These are phyloP conservation scores for Diutina siamensis DNA, from an alignment of 1,139 yeast genomes.

Conservation along the genomic window DNA sequence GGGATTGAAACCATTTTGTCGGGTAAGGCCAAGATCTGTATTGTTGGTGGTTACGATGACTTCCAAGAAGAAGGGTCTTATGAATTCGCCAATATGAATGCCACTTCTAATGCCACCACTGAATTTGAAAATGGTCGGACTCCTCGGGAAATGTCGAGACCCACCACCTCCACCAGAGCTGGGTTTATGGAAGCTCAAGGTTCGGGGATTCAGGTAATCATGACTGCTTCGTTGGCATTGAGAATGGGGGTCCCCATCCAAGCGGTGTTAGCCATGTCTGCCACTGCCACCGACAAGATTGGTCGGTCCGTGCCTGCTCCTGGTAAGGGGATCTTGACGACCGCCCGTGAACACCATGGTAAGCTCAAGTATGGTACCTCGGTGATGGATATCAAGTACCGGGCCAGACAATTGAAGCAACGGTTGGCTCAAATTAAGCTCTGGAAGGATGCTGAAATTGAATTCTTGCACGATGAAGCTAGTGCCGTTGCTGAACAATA, in stretches of 20 bases:
- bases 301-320: slow-evolving; percentile 99
- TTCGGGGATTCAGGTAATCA: slow-evolving; percentile 93
- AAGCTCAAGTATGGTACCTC: slow-evolving; percentile 72
- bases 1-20: slow-evolving; percentile 89
- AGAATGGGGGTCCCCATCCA: slow-evolving; percentile 99
- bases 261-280: slow-evolving; percentile 87
- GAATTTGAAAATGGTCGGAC: slow-evolving; percentile 96
- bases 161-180: slow-evolving; percentile 87
- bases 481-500: slow-evolving; percentile 48
- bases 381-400: slow-evolving; percentile 80
- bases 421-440: slow-evolving; percentile 69
- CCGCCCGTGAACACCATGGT: slow-evolving; percentile 91
- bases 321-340: slow-evolving; percentile 97
- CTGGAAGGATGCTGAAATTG: slow-evolving; percentile 80
- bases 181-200: slow-evolving; percentile 99
- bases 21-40: slow-evolving; percentile 90
- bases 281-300: slow-evolving; percentile 96
- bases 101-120: slow-evolving; percentile 79
- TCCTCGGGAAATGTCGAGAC: slow-evolving; percentile 97
- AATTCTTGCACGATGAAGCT: slow-evolving; percentile 35
- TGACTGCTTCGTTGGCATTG: slow-evolving; percentile 89
- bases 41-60: slow-evolving; percentile 98
- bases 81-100: slow-evolving; percentile 98
- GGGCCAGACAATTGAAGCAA: slow-evolving; percentile 78
- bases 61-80: slow-evolving; percentile 98